Evolutionary conservation across 768 basidiomycete species (phyloP), one percentile per base, ranked within the genome.

Genomic region (Amanita polypyramis): DNA sequence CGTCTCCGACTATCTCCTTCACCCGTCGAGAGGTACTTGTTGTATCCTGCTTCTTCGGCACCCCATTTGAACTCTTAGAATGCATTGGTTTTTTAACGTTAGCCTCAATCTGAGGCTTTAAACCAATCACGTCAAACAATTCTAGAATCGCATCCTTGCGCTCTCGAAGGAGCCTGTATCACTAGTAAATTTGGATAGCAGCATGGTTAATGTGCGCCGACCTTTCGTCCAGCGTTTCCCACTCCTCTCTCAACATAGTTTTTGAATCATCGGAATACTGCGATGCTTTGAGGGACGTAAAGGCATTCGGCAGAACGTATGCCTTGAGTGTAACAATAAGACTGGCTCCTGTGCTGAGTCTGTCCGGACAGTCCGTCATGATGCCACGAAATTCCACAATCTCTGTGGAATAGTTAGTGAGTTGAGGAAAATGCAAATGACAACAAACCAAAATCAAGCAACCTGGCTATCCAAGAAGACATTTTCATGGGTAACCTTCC

Each of bases 211-310:
- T 19, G 17, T 29, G 21, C 19, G 55, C 55, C 29, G 49, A 70
- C 71, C 79, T 80, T 64, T 96, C 92, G 51, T 81, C 79, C 4
- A 70, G 68, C 0, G 89, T 93, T 60, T 95, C 92, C 44, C 79
- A 70, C 2, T 86, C 85, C 59, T 90, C 86, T 52, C 79, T 76
- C 60, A 88, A 83, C 57, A 81, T 70, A 3, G 55, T 49, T 33
- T 57, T 65, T 1, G 51, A 59, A 1, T 51, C 51, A 51, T 63
- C 60, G 41, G 73, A 60, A 20, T 62, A 46, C 6, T 65, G 57
- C 15, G 66, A 59, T 11, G 64, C 52, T 11, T 65, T 62, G 19
- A 70, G 65, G 7, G 73, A 61, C 47, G 68, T 74, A 65, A 93
- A 95, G 3, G 90, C 91, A 3, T 72, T 63, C 8, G 74, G 64